Evolutionary conservation across 441 rosid species (phyloP), one percentile per base, ranked within the genome.

Genomic region (Aquilaria agallochum): DNA sequence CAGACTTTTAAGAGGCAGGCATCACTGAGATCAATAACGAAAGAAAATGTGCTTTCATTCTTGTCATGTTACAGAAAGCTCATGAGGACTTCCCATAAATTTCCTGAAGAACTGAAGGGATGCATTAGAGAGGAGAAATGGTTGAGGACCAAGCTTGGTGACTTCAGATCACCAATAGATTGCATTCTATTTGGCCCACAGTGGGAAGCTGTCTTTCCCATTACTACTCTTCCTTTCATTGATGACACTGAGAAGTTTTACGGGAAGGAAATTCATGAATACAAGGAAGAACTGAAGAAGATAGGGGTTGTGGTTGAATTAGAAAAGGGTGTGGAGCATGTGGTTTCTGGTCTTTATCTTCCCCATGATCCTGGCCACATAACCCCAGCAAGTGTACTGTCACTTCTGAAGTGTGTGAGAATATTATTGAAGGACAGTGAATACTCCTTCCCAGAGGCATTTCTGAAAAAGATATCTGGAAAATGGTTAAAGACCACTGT

Each of bases 111-210:
- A 2, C 67, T 81, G 3, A 70, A 40, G 62, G 66, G 40, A 0
- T 71, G 75, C 69, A 75, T 82, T 49, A 59, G 36, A 11, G 83
- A 79, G 63, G 71, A 9, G 0, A 72, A 65, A 48, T 90, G 97
- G 95, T 64, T 90, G 72, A 72, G 71, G 46, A 87, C 89, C 4
- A 74, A 73, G 53, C 83, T 84, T 0, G 83, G 90, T 14, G 85
- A 67, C 64, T 78, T 65, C 40, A 75, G 82, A 47, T 73, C 72
- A 72, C 97, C 92, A 9, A 52, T 31, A 32, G 73, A 78, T 0
- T 87, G 90, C 68, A 83, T 90, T 47, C 76, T 90, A 31, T 83
- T 55, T 71, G 78, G 82, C 31, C 66, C 73, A 2, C 78, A 75
- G 0, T 90, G 97, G 97, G 73, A 75, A 55, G 70, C 80, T 11